Evolutionary conservation across 768 basidiomycete genomes (phyloP), one percentile per base, ranked within the genome.

Genomic region (Calocybe cyanea): DNA sequence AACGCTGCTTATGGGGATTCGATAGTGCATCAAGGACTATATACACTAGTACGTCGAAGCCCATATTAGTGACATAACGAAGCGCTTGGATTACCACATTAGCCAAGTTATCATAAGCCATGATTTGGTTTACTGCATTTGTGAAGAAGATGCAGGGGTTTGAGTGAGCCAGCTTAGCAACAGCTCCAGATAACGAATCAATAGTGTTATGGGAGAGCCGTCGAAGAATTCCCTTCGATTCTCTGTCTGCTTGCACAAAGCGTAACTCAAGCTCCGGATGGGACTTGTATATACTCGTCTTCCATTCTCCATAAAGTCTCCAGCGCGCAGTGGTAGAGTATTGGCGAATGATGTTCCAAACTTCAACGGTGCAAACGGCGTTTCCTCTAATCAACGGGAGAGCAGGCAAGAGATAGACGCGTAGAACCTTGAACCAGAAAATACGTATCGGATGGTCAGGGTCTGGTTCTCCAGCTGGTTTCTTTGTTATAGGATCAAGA

Each of bases 271-370:
- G 75, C 60, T 89, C 87, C 15, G 89, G 81, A 66, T 92, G 82
- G 13, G 80, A 80, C 49, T 75, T 76, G 64, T 92, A 91, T 17
- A 69, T 75, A 37, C 68, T 69, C 30, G 79, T 71, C 63, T 86
- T 87, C 96, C 96, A 98, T 69, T 97, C 94, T 33, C 93, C 96
- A 58, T 99, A 99, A 24, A 99, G 71, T 38, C 76, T 77, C 86
- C 92, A 99, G 7, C 96, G 89, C 18, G 77, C 70, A 5, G 83
- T 79, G 43, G 83, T 83, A 45, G 88, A 84, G 60, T 85, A 90
- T 51, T 81, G 78, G 32, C 81, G 75, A 38, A 98, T 77, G 41
- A 98, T 81, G 47, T 83, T 81, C 96, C 96, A 99, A 7, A 97
- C 75, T 57, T 97, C 94, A 36, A 87, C 85, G 20, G 91, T 88